Evolutionary conservation across 441 rosid species (phyloP).

Genomic region (Adansonia rubrostipa): DNA sequence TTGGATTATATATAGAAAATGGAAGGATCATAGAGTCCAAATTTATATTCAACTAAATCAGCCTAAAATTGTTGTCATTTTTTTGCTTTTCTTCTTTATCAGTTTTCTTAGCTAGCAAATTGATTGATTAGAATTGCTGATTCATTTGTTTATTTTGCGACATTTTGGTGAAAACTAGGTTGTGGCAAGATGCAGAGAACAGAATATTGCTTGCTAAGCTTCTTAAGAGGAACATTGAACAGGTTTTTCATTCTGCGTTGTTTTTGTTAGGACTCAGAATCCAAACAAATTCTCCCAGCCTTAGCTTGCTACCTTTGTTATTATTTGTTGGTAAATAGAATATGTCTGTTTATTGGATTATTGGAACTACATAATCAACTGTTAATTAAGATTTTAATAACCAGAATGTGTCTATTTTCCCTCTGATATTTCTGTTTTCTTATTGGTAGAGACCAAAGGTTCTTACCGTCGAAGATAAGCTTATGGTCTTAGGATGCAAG

Average conservation of each 20-base stretch:
- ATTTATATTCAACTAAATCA: not conserved
- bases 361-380: not conserved
- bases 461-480: constrained; percentile 89
- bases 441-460: constrained; percentile 85
- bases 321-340: not conserved
- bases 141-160: constrained; percentile 28
- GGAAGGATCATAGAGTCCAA: not conserved
- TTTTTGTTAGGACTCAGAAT: not conserved
- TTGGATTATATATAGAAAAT: not conserved
- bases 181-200: constrained; percentile 98
- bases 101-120: not conserved
- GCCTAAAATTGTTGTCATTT: not conserved
- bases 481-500: constrained; percentile 88
- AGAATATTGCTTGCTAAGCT: constrained; percentile 66
- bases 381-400: not conserved
- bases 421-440: constrained; percentile 27
- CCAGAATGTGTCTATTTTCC: not conserved
- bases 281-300: not conserved
- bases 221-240: constrained; percentile 70
- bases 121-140: constrained; percentile 7
- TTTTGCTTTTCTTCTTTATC: not conserved
- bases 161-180: constrained; percentile 45
- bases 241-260: constrained; percentile 50
- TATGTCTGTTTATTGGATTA: constrained; percentile 11
- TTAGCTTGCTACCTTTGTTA: not conserved